Base-by-base conservation (phyloP, 2,329 filamentous ascomycete genomes). In the Penicillium brevicompactum region DNA sequence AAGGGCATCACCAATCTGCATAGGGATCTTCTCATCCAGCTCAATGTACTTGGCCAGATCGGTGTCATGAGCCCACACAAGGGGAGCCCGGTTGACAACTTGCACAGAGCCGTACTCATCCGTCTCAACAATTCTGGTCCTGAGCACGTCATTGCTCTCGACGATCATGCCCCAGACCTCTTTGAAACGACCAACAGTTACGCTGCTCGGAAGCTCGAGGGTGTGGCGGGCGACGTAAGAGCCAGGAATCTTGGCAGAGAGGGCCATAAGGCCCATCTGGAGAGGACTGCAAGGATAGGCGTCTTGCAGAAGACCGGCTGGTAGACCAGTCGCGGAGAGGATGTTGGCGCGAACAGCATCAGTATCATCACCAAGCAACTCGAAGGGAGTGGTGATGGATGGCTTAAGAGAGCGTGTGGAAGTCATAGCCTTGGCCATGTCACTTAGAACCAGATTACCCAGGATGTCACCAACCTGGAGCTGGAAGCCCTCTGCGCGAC, bases 221-320 rank as follows among this genome's bases (percentile, higher is more conserved):
- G 73, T 59, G 42, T 72, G 70, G 37, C 74, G 72, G 5, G 71
- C 72, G 18, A 76, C 67, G 42, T 79, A 78, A 4, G 73, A 70
- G 10, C 71, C 73, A 5, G 68, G 59, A 40, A 70, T 63, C 56
- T 71, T 55, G 64, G 63, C 2, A 0, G 73, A 74, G 21, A 77
- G 64, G 0, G 75, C 71, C 47, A 76, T 55, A 3, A 72, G 55
- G 27, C 63, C 63, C 46, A 66, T 61, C 53, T 71, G 69, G 8
- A 67, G 51, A 4, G 67, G 56, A 24, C 61, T 71, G 51, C 65
- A 68, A 4, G 69, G 69, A 40, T 67, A 70, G 5, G 66, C 62
- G 46, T 71, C 69, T 34, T 67, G 55, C 40, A 71, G 54, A 14
- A 57, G 30, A 2, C 53, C 40, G 3, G 46, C 13, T 7, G 60